Conservation (phyloP, 345 rosid genomes). For the Aquilaria sinensis region DNA sequence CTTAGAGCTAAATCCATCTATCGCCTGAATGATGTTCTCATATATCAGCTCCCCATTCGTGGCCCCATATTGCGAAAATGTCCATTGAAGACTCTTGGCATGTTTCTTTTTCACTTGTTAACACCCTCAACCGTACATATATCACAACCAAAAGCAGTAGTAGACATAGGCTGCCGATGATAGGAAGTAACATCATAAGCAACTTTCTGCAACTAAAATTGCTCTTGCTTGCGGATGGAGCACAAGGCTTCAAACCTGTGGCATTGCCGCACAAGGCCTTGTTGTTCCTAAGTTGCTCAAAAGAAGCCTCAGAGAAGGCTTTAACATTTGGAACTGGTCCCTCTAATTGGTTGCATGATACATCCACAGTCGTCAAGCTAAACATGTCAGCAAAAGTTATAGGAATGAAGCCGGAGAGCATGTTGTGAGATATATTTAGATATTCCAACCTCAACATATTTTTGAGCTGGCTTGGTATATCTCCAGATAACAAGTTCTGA, state of each 20-base stretch:
- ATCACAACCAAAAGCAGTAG: conserved; percentile 14
- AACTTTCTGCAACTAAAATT: conserved; percentile 7
- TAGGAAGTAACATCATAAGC: background rate
- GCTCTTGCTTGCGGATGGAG: background rate
- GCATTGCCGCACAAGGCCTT: background rate
- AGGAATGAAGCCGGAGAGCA: conserved; percentile 20
- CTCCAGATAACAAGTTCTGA: conserved; percentile 12
- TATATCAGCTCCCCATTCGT: background rate
- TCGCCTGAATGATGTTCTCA: conserved; percentile 3
- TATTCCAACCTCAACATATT: background rate
- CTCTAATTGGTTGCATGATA: conserved; percentile 19
- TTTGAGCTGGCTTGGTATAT: conserved; percentile 9
- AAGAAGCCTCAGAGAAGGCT: conserved; percentile 1
- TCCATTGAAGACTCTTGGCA: background rate
- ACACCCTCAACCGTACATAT: background rate
- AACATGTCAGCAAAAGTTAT: conserved; percentile 5
- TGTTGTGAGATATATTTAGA: conserved; percentile 20
- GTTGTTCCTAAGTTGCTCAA: background rate
- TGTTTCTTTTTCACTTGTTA: background rate
- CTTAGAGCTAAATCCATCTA: conserved; percentile 7
- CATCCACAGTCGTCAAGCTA: conserved; percentile 11
- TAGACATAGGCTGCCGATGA: background rate
- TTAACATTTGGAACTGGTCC: conserved; percentile 15
- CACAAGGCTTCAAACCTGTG: background rate
- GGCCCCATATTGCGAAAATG: conserved; percentile 1